Conservation (phyloP, 208 protist species). For the Lotmaria passim region DNA sequence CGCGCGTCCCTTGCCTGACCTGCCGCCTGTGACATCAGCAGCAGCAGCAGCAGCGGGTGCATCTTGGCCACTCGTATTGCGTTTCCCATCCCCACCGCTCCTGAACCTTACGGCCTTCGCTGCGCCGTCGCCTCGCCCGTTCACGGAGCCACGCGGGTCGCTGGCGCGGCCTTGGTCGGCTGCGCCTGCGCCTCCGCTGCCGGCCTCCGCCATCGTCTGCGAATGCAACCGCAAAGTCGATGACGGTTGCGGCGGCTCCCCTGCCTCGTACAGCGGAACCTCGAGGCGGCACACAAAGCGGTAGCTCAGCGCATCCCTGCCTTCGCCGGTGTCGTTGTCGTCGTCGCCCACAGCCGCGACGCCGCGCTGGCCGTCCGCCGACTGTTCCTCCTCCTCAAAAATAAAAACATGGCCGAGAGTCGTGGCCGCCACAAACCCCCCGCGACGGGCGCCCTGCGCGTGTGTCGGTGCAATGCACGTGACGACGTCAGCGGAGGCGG, state of each 20-base stretch:
- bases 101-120: background rate
- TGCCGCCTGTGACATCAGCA: background rate
- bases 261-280: slow-evolving; percentile 25
- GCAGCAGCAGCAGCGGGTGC: too few species aligned
- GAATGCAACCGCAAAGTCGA: background rate
- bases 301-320: slow-evolving; percentile 15
- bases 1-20: slow-evolving; percentile 5
- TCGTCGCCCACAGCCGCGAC: background rate
- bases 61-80: too few species aligned
- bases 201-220: background rate
- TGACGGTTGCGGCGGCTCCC: slow-evolving; percentile 7
- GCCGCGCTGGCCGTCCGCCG: background rate
- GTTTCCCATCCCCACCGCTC: background rate
- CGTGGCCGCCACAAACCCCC: slow-evolving; percentile 79
- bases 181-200: background rate
- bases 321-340: slow-evolving; percentile 1
- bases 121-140: background rate
- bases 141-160: background rate
- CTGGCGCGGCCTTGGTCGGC: background rate
- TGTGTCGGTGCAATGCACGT: slow-evolving; percentile 50
- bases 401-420: slow-evolving; percentile 71
- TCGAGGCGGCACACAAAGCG: slow-evolving; percentile 31
- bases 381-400: slow-evolving; percentile 54
- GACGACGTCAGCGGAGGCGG: slow-evolving; percentile 20
- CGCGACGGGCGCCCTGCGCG: slow-evolving; percentile 1